These are phyloP conservation scores for Metarhizium humberi DNA, from an alignment of 2,329 filamentous ascomycete genomes.

Conservation along the genomic window DNA sequence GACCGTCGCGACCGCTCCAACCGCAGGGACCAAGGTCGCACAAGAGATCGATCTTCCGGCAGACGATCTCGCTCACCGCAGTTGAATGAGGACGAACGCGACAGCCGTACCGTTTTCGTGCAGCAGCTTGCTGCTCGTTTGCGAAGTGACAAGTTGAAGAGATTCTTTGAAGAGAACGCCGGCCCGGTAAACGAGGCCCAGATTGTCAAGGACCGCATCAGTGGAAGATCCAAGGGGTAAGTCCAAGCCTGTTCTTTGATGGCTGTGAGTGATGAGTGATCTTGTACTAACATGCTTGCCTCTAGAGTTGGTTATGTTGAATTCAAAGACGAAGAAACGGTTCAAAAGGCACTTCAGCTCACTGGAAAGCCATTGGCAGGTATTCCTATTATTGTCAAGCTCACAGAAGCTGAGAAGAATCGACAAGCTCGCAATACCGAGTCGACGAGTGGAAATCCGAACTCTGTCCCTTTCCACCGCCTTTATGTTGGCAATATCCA, in stretches of 20 bases:
- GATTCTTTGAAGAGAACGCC: slow-evolving; percentile 92
- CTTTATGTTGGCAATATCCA: slow-evolving; percentile 99
- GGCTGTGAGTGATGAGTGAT: too few species aligned
- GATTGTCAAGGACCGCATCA: slow-evolving; percentile 96
- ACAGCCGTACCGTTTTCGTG: slow-evolving; percentile 94
- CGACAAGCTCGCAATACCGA: slow-evolving; percentile 84
- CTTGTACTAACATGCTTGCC: slow-evolving; percentile 24
- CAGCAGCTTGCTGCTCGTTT: slow-evolving; percentile 94
- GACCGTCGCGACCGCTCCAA: slow-evolving; percentile 42
- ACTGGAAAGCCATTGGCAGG: slow-evolving; percentile 97
- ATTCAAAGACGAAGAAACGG: slow-evolving; percentile 93
- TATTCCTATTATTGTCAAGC: slow-evolving; percentile 96
- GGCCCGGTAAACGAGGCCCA: slow-evolving; percentile 94
- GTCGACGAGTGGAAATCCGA: slow-evolving; percentile 56
- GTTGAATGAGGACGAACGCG: slow-evolving; percentile 88
- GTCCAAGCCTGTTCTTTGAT: slow-evolving; percentile 19
- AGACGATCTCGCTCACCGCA: slow-evolving; percentile 51
- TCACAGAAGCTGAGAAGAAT: slow-evolving; percentile 99
- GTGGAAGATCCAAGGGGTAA: slow-evolving; percentile 94
- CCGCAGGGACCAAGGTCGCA: slow-evolving; percentile 42
- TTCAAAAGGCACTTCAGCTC: slow-evolving; percentile 88
- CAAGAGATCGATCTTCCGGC: slow-evolving; percentile 37
- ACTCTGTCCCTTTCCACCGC: slow-evolving; percentile 89
- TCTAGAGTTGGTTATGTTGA: slow-evolving; percentile 95
- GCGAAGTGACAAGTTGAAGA: slow-evolving; percentile 82